These are phyloP conservation scores for Neofusicoccum ribis DNA, from an alignment of 2,329 filamentous ascomycete species.

Conservation along the genomic window DNA sequence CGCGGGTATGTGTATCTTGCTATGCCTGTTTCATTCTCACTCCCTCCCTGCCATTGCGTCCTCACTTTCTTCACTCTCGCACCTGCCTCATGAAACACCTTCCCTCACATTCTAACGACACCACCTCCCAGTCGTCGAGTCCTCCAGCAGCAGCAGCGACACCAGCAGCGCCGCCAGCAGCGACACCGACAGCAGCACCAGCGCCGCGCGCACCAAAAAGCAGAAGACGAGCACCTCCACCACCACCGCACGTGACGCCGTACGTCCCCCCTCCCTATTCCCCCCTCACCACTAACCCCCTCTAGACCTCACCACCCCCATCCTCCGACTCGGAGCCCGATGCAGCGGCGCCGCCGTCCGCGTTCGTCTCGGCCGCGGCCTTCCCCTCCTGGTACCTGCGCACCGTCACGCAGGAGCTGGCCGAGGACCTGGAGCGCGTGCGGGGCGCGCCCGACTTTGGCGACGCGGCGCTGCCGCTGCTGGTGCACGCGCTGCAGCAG, in stretches of 20 bases:
- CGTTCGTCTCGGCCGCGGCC: background rate
- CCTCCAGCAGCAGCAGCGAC: background rate
- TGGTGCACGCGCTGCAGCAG: slow-evolving; percentile 69
- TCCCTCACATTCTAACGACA: background rate
- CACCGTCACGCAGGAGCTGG: slow-evolving; percentile 67
- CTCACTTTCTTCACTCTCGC: background rate
- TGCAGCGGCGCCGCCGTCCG: background rate
- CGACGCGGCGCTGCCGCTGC: slow-evolving; percentile 60
- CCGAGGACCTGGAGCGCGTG: slow-evolving; percentile 72
- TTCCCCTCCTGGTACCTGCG: slow-evolving; percentile 71
- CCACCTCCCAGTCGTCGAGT: background rate
- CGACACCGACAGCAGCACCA: background rate
- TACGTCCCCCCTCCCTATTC: background rate
- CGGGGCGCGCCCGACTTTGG: slow-evolving; percentile 71
- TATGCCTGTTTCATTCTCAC: background rate
- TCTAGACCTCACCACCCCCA: background rate
- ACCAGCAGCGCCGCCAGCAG: slow-evolving; percentile 5
- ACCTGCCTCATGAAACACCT: background rate
- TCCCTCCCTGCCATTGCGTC: background rate
- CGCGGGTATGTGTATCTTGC: background rate
- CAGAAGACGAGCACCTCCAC: background rate
- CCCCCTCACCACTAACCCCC: background rate
- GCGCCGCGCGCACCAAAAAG: slow-evolving; percentile 3
- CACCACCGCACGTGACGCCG: background rate
- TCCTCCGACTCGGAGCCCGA: background rate